phyloP scores from a whole-genome alignment of 768 basidiomycete species.

The Serpula lacrymans region DNA sequence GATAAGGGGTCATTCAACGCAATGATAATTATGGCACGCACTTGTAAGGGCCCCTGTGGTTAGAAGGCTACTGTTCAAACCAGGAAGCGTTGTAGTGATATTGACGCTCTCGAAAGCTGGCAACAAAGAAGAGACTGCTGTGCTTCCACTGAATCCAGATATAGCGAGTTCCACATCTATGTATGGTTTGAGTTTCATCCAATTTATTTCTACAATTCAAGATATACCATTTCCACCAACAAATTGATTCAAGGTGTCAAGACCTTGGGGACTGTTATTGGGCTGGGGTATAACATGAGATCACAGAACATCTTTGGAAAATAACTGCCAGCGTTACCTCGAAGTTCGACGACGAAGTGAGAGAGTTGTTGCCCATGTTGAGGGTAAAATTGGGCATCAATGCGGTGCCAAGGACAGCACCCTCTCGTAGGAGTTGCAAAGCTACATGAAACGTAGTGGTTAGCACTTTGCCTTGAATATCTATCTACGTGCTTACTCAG shows the following conservation, averaged over 20 bases:
- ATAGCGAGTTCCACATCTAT: conserved; percentile 57
- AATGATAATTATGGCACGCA: too few relatives aligned
- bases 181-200: not conserved
- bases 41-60: conserved; percentile 53
- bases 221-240: conserved; percentile 52
- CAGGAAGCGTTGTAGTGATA: conserved; percentile 56
- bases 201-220: not conserved
- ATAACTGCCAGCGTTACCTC: conserved; percentile 29
- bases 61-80: conserved; percentile 54
- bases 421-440: conserved; percentile 53
- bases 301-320: not conserved
- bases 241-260: conserved; percentile 65
- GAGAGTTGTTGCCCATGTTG: conserved; percentile 55
- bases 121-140: conserved; percentile 51
- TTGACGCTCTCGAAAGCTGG: conserved; percentile 60
- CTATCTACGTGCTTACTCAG: conserved; percentile 41
- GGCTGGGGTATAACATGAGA: conserved; percentile 34
- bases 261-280: conserved; percentile 56
- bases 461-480: too few relatives aligned
- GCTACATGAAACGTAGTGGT: conserved; percentile 36
- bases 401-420: conserved; percentile 54
- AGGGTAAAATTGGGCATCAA: conserved; percentile 59
- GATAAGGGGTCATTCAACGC: not conserved
- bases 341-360: conserved; percentile 49
- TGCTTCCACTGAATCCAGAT: conserved; percentile 57